phyloP scores from a whole-genome alignment of 441 rosid species.

The Populus hybrid region DNA sequence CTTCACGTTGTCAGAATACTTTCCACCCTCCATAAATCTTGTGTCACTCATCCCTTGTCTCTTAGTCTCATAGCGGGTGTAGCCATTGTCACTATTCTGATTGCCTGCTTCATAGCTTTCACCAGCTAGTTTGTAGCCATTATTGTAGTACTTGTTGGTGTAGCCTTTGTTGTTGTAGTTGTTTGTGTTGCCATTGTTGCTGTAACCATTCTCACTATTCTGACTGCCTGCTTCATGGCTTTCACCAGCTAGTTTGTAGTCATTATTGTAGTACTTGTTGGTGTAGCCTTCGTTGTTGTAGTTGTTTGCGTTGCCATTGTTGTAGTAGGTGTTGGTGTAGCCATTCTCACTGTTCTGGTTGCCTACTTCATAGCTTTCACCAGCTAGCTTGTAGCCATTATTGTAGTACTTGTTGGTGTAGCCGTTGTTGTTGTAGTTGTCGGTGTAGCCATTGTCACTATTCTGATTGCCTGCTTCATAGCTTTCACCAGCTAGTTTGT shows the following conservation, averaged over 20 bases:
- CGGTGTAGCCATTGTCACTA: neutral
- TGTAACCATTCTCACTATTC: neutral
- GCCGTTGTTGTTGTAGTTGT: neutral
- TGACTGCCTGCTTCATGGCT: neutral
- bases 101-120: neutral
- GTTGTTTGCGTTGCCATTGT: slow-evolving; percentile 4
- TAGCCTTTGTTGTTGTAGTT: slow-evolving; percentile 1
- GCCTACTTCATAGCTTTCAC: neutral
- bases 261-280: neutral
- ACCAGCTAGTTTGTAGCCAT: neutral
- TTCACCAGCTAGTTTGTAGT: neutral
- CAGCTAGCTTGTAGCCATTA: neutral
- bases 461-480: neutral
- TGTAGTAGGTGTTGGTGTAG: neutral
- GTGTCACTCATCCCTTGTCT: slow-evolving; percentile 78
- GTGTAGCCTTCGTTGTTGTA: neutral
- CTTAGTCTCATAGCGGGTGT: slow-evolving; percentile 12
- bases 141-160: slow-evolving; percentile 1
- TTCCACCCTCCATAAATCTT: slow-evolving; percentile 58
- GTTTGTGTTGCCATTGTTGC: slow-evolving; percentile 3
- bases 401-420: neutral
- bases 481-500: neutral
- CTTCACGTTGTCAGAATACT: slow-evolving; percentile 36
- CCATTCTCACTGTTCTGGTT: neutral
- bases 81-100: neutral